Evolutionary conservation across 202 grass and related monocot species (phyloP).

Genomic region (Carex sylvatica): DNA sequence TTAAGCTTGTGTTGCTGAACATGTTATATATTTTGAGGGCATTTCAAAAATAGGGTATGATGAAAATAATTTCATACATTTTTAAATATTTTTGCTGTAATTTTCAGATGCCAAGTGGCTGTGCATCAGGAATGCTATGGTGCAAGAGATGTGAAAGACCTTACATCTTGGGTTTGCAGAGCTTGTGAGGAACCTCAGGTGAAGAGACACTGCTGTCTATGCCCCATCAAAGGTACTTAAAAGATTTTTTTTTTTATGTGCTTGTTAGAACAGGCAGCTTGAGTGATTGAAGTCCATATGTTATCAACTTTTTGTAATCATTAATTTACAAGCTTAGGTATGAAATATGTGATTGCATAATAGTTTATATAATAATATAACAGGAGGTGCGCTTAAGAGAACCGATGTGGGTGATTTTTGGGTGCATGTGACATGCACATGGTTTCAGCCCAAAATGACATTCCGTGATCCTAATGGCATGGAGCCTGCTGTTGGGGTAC

Average conservation of each 20-base stretch:
- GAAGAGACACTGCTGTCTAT: constrained; percentile 78
- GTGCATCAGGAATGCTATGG: constrained; percentile 99
- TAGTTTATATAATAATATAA: constrained; percentile 2
- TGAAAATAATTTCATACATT: constrained; percentile 14
- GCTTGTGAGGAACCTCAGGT: constrained; percentile 59
- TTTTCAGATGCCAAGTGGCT: constrained; percentile 86
- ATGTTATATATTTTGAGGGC: constrained; percentile 4
- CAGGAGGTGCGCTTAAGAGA: constrained; percentile 92
- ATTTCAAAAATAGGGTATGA: constrained; percentile 12
- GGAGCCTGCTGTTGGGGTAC: constrained; percentile 86
- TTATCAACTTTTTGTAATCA: background rate
- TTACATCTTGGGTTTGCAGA: constrained; percentile 94
- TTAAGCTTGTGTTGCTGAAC: background rate
- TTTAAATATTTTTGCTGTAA: constrained; percentile 24
- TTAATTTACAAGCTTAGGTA: background rate
- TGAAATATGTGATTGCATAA: constrained; percentile 7
- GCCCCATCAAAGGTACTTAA: constrained; percentile 79
- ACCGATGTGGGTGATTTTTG: constrained; percentile 77
- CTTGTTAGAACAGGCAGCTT: background rate
- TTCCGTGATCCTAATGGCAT: constrained; percentile 72
- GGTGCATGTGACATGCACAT: constrained; percentile 94
- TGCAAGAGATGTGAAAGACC: constrained; percentile 52
- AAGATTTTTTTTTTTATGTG: background rate
- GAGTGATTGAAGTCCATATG: background rate
- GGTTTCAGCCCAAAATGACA: constrained; percentile 88